Percentiles rank a stretch among this genome's conserved stretches.
Evolutionary conservation across 164 flowering plant genomes (phyloP).

Genomic region (Piper longum): DNA sequence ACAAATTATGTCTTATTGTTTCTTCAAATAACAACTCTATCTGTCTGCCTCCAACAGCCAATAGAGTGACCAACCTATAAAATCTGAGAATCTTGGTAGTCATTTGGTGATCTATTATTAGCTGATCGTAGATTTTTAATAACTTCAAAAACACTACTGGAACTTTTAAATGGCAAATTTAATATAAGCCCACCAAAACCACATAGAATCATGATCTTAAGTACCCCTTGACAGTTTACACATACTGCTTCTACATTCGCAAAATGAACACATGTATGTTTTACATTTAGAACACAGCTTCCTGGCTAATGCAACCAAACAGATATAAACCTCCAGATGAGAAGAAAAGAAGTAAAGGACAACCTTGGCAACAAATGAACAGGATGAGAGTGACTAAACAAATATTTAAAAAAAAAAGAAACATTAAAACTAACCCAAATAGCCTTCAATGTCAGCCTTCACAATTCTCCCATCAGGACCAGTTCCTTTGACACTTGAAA

Average conservation of each 20-base stretch:
- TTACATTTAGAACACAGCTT: neutral
- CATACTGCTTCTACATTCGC: too few relatives aligned
- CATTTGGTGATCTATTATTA: too few relatives aligned
- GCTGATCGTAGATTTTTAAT: too few relatives aligned
- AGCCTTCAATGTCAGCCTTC: slow-evolving; percentile 95
- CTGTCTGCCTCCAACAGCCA: neutral
- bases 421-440: slow-evolving; percentile 43
- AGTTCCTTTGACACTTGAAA: slow-evolving; percentile 81
- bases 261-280: too few relatives aligned
- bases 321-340: too few relatives aligned
- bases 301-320: neutral
- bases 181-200: too few relatives aligned
- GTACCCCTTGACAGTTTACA: too few relatives aligned
- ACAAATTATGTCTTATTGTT: neutral
- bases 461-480: slow-evolving; percentile 91
- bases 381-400: neutral
- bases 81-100: neutral
- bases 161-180: too few relatives aligned
- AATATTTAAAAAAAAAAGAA: too few relatives aligned
- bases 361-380: neutral
- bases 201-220: too few relatives aligned
- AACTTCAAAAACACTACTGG: too few relatives aligned
- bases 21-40: neutral
- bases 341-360: neutral
- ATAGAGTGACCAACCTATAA: neutral